Evolutionary conservation across 2,329 filamentous ascomycete species (phyloP).

Genomic region (Aureobasidium leucospermi): DNA sequence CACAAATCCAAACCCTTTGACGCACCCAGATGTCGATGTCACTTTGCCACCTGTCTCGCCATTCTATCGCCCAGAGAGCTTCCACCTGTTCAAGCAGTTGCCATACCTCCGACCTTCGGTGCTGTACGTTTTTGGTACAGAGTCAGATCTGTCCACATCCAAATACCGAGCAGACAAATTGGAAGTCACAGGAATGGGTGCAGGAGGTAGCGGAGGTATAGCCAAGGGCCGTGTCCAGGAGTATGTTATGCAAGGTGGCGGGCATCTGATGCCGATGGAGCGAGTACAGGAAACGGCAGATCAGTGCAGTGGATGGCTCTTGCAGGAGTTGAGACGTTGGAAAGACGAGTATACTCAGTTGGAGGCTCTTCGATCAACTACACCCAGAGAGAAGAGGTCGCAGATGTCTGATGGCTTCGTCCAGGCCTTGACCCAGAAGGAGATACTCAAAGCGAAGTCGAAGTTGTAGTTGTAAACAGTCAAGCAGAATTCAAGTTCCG

Average conservation of each 20-base stretch:
- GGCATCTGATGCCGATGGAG: conserved; percentile 83
- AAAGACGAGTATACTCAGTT: conserved; percentile 20
- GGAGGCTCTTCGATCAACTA: conserved; percentile 1
- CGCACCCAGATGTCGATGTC: conserved; percentile 36
- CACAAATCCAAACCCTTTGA: conserved; percentile 30
- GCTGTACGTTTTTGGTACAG: conserved; percentile 61
- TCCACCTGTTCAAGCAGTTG: conserved; percentile 50
- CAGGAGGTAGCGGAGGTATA: conserved; percentile 60
- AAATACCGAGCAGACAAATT: conserved; percentile 52
- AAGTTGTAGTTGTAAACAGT: conserved; percentile 9
- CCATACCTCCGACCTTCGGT: conserved; percentile 56
- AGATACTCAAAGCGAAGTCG: conserved; percentile 17
- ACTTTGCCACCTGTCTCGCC: conserved; percentile 35
- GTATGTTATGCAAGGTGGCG: conserved; percentile 56
- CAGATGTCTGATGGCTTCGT: conserved; percentile 25
- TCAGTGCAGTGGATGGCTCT: conserved; percentile 31
- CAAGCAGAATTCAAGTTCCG: not conserved
- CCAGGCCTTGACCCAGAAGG: not conserved
- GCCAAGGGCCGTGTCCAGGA: conserved; percentile 60
- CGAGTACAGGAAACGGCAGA: conserved; percentile 59
- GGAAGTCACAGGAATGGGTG: conserved; percentile 54
- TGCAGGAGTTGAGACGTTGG: conserved; percentile 29
- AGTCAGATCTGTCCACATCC: conserved; percentile 49
- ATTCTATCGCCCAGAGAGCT: conserved; percentile 62
- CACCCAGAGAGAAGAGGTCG: conserved; percentile 20